Base-by-base conservation (phyloP, 768 basidiomycete genomes). In the Pisolithus albus region DNA sequence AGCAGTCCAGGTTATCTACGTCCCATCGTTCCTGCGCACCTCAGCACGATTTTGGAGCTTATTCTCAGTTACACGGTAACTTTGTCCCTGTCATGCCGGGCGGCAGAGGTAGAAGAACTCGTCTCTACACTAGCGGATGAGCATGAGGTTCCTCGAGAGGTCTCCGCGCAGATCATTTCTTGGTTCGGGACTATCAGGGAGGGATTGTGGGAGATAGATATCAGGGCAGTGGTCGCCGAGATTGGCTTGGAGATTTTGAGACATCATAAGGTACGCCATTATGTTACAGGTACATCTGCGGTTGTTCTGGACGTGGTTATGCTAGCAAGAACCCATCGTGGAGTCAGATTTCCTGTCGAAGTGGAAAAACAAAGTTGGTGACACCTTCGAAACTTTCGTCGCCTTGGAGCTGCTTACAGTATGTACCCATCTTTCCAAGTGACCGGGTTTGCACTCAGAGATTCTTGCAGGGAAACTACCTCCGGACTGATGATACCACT, bases 291-390 rank as follows among this genome's bases (percentile, higher is more conserved):
- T 18, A 9, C 11, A 32, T 9, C 13, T 7, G 39, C 4, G 18
- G 10, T 49, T 10, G 23, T 42, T 39, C 9, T 30, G 49, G 8
- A n/a, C 23, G 23, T 46, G 34, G n/a, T 3, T 13, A 15, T 34
- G 6, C 19, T 47, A 92, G 87, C 72, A 83, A 44, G 78, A 82
- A 1, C 70, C 84, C 0, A 76, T 90, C 15, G 59, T 69, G 2
- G 75, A 80, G 54, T 72, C 72, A 5, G 72, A 72, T 1, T 82
- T 96, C 48, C 45, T 91, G 19, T 55, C 61, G 0, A 76, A 76
- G 50, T 97, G 95, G 95, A 82, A 77, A 51, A 64, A 66, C 0
- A 73, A 77, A 8, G 86, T 92, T 1, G 92, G 93, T 1, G 91
- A 94, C 63, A 76, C 81, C 3, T 95, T 90, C 62, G 78, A 78